phyloP scores from a whole-genome alignment of 352 stramenopile species.

The Globisporangium perplexum region DNA sequence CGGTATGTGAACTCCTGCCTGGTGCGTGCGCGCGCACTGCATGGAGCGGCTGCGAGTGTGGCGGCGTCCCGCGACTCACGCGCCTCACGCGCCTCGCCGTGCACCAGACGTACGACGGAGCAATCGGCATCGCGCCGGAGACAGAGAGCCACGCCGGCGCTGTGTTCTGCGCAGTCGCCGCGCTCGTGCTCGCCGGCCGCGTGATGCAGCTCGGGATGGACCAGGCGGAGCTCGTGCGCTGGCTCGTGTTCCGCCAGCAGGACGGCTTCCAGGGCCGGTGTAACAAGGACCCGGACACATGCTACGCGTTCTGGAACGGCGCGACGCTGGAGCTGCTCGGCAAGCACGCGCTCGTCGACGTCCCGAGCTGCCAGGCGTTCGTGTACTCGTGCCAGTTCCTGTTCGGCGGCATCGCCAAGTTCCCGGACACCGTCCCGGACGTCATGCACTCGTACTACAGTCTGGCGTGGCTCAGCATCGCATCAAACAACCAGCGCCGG shows the following conservation, averaged over 20 bases:
- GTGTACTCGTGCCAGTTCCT: constrained; percentile 81
- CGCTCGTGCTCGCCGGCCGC: constrained; percentile 59
- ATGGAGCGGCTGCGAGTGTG: not conserved
- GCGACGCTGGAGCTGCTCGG: constrained; percentile 80
- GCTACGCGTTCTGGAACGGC: constrained; percentile 92
- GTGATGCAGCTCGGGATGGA: constrained; percentile 68
- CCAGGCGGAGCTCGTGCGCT: constrained; percentile 62
- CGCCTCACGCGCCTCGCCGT: not conserved
- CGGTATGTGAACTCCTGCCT: constrained; percentile 80
- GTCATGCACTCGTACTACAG: constrained; percentile 92
- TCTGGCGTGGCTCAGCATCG: constrained; percentile 86
- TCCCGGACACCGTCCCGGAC: constrained; percentile 70
- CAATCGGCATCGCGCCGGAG: constrained; percentile 62
- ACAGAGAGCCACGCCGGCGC: constrained; percentile 74
- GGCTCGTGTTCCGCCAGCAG: constrained; percentile 82
- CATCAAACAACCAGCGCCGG: constrained; percentile 20
- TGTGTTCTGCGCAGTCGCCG: constrained; percentile 66
- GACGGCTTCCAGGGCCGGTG: constrained; percentile 85
- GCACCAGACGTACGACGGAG: constrained; percentile 68
- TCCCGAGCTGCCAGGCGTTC: constrained; percentile 60
- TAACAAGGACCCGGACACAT: constrained; percentile 89
- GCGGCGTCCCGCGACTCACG: not conserved
- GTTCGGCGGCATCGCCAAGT: constrained; percentile 86
- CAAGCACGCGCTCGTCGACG: constrained; percentile 74
- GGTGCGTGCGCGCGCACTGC: constrained; percentile 28